Evolutionary conservation across 371 early-diverging fungal species (phyloP).

Genomic region (Zychaea mexicana): DNA sequence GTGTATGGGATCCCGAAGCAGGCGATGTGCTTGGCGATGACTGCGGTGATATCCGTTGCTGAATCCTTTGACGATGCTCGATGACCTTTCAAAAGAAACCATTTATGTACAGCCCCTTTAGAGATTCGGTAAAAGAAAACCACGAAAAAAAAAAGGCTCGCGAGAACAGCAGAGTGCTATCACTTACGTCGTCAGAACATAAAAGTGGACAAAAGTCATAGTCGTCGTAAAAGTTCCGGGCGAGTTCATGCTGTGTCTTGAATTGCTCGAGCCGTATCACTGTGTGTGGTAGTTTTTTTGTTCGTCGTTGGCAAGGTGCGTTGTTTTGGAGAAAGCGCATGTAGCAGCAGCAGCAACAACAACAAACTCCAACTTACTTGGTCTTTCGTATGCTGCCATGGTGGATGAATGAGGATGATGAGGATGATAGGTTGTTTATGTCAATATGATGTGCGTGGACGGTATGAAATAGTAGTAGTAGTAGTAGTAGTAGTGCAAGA

Average conservation of each 20-base stretch:
- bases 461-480: not conserved
- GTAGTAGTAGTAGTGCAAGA: not conserved
- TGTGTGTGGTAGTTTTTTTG: not conserved
- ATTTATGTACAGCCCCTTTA: not conserved
- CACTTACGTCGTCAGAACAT: slow-evolving; percentile 27
- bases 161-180: not conserved
- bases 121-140: not conserved
- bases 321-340: not conserved
- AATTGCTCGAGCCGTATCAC: slow-evolving; percentile 36
- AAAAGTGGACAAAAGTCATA: slow-evolving; percentile 46
- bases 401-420: too few relatives aligned
- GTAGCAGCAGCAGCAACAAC: not conserved
- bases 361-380: not conserved
- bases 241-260: slow-evolving; percentile 43
- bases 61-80: slow-evolving; percentile 47
- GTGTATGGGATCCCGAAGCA: slow-evolving; percentile 26
- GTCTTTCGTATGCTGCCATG: not conserved
- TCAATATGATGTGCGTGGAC: not conserved
- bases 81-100: slow-evolving; percentile 12
- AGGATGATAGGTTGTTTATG: not conserved
- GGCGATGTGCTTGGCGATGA: slow-evolving; percentile 43
- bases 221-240: slow-evolving; percentile 53
- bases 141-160: not conserved
- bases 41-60: slow-evolving; percentile 44
- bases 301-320: not conserved